phyloP scores from a whole-genome alignment of 1,284 basidiomycete genomes.

The Vanrija sp. region DNA sequence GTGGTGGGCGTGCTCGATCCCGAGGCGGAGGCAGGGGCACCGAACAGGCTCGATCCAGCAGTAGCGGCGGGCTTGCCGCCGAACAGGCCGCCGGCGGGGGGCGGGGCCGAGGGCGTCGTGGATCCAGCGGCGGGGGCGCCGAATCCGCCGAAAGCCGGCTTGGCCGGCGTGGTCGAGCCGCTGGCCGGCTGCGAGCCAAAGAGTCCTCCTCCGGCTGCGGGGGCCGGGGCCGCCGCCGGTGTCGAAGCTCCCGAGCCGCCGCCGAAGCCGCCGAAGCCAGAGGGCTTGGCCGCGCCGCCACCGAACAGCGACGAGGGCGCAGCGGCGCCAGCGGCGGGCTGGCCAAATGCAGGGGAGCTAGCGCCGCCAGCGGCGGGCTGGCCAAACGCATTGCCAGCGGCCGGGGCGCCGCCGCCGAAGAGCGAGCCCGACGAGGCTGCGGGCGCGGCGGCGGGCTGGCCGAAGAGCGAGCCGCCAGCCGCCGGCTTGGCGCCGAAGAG shows the following conservation, averaged over 20 bases:
- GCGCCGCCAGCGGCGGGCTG: slow-evolving; percentile 7
- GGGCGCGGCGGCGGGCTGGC: slow-evolving; percentile 7
- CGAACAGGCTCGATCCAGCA: slow-evolving; percentile 24
- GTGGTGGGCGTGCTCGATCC: background rate
- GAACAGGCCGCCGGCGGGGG: slow-evolving; percentile 30
- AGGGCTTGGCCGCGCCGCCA: slow-evolving; percentile 1
- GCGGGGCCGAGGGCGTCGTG: slow-evolving; percentile 35
- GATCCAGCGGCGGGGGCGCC: slow-evolving; percentile 31
- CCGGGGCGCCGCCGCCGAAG: background rate
- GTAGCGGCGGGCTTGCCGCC: slow-evolving; percentile 15
- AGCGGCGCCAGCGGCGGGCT: slow-evolving; percentile 6
- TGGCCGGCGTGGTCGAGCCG: slow-evolving; percentile 35
- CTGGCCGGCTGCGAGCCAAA: slow-evolving; percentile 24
- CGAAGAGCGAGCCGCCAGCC: slow-evolving; percentile 18
- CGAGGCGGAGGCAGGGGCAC: slow-evolving; percentile 7
- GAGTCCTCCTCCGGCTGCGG: slow-evolving; percentile 20
- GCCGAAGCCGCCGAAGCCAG: slow-evolving; percentile 13
- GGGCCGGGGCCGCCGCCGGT: slow-evolving; percentile 4
- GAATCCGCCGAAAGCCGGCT: slow-evolving; percentile 26
- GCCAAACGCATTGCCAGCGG: no score
- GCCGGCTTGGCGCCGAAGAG: slow-evolving; percentile 20
- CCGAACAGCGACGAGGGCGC: no score
- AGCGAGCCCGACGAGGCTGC: background rate
- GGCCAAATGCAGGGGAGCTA: slow-evolving; percentile 23
- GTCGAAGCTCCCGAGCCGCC: slow-evolving; percentile 7